phyloP scores from a whole-genome alignment of 495 filamentous ascomycete genomes.

The Lindgomyces ingoldianus region DNA sequence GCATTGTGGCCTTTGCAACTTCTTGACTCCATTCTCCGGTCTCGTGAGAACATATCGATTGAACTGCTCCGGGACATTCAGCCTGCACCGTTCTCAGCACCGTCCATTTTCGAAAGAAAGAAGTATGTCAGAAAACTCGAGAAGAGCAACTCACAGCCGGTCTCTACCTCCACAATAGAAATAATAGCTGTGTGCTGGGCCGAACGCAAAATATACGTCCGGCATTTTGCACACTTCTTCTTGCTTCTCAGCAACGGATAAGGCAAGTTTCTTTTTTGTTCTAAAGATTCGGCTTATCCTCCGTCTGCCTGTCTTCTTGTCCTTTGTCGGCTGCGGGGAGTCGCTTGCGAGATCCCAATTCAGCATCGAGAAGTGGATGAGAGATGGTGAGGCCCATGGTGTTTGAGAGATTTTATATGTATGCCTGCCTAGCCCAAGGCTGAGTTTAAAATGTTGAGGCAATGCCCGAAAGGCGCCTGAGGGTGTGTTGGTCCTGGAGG shows the following conservation, averaged over 20 bases:
- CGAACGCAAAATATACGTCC: background rate
- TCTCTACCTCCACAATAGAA: background rate
- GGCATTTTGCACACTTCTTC: background rate
- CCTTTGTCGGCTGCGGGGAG: background rate
- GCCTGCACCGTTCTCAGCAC: background rate
- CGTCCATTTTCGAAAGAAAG: background rate
- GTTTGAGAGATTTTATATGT: background rate
- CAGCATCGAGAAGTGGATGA: background rate
- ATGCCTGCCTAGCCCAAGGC: background rate
- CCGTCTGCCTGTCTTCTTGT: background rate
- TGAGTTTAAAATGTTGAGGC: background rate
- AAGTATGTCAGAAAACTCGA: background rate
- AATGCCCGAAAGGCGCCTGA: background rate
- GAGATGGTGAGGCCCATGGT: background rate
- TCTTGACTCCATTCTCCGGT: background rate
- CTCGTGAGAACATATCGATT: background rate
- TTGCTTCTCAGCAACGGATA: background rate
- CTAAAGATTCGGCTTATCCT: background rate
- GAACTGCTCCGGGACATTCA: conserved; percentile 3
- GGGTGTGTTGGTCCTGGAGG: background rate
- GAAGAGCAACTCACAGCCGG: background rate
- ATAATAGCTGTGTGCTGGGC: background rate
- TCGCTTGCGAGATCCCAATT: background rate
- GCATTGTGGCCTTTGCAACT: background rate
- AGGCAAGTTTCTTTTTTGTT: background rate